Conservation (phyloP, 768 basidiomycete genomes). For the Boletus edulis region DNA sequence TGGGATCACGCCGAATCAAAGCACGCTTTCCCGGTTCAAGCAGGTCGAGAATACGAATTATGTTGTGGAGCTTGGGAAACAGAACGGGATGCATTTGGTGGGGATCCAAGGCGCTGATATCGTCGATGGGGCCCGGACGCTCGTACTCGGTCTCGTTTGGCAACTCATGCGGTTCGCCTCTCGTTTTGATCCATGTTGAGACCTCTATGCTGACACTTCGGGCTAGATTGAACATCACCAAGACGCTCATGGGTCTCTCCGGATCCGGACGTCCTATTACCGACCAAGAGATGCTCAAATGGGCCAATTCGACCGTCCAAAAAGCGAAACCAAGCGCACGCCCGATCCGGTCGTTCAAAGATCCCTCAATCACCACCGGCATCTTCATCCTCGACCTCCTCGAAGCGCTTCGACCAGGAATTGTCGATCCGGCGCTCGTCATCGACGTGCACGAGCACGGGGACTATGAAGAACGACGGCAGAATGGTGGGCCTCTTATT, state of each 20-base stretch:
- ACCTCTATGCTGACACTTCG: too few species aligned
- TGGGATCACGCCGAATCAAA: slow-evolving; percentile 80
- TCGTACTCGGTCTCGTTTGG: slow-evolving; percentile 97
- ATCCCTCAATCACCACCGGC: slow-evolving; percentile 83
- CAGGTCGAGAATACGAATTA: slow-evolving; percentile 99
- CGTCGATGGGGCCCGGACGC: slow-evolving; percentile 87
- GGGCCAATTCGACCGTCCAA: slow-evolving; percentile 92
- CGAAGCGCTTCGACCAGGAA: slow-evolving; percentile 88
- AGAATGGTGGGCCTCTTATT: slow-evolving; percentile 70
- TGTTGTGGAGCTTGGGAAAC: slow-evolving; percentile 85
- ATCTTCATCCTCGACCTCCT: slow-evolving; percentile 92
- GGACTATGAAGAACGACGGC: slow-evolving; percentile 82
- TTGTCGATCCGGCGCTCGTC: slow-evolving; percentile 87
- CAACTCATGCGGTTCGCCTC: slow-evolving; percentile 83
- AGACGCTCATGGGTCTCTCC: slow-evolving; percentile 77
- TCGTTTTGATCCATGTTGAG: too few species aligned
- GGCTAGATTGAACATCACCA: slow-evolving; percentile 78
- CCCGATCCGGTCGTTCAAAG: slow-evolving; percentile 90
- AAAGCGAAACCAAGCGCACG: slow-evolving; percentile 55
- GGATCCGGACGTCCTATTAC: slow-evolving; percentile 78
- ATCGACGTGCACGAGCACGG: slow-evolving; percentile 57
- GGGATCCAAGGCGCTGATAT: slow-evolving; percentile 98
- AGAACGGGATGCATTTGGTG: slow-evolving; percentile 92
- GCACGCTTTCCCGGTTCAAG: slow-evolving; percentile 91
- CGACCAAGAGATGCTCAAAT: slow-evolving; percentile 92